phyloP scores from a whole-genome alignment of 2,329 filamentous ascomycete species.

The Xylariomycetidae sp. region DNA sequence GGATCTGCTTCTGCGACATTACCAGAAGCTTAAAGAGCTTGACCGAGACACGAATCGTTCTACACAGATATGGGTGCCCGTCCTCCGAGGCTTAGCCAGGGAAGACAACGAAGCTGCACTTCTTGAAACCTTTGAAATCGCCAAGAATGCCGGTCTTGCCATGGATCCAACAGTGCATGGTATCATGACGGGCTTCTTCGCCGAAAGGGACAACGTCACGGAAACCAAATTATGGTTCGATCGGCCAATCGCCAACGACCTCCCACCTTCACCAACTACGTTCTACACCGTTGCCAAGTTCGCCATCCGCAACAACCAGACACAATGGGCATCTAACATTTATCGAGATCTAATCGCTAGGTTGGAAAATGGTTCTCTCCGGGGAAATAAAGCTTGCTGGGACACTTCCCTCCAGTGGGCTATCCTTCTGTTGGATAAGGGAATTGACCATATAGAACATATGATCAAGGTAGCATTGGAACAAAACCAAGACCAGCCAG shows the following conservation, averaged over 20 bases:
- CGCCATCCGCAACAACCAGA: slow-evolving; percentile 53
- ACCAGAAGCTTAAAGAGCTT: slow-evolving; percentile 4
- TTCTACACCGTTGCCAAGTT: slow-evolving; percentile 56
- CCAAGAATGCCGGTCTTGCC: slow-evolving; percentile 41
- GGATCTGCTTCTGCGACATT: slow-evolving; percentile 18
- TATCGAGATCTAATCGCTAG: slow-evolving; percentile 48
- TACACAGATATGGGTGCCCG: slow-evolving; percentile 39
- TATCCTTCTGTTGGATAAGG: slow-evolving; percentile 62
- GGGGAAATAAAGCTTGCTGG: slow-evolving; percentile 55
- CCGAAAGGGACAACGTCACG: slow-evolving; percentile 49
- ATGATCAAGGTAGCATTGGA: slow-evolving; percentile 67
- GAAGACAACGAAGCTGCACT: slow-evolving; percentile 57
- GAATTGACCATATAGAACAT: slow-evolving; percentile 65
- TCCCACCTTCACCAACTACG: slow-evolving; percentile 38
- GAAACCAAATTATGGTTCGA: slow-evolving; percentile 66
- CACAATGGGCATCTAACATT: slow-evolving; percentile 58
- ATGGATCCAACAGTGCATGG: slow-evolving; percentile 44
- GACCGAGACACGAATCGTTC: slow-evolving; percentile 17
- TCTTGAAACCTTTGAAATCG: slow-evolving; percentile 48
- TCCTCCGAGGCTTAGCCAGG: slow-evolving; percentile 57
- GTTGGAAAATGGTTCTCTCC: slow-evolving; percentile 24
- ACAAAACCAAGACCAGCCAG: slow-evolving; percentile 40
- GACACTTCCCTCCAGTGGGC: slow-evolving; percentile 74
- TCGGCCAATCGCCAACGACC: slow-evolving; percentile 40
- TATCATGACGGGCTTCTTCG: slow-evolving; percentile 59